phyloP scores from a whole-genome alignment of 192 early-diverging fungal genomes.

The Ramicandelaber brevisporus region DNA sequence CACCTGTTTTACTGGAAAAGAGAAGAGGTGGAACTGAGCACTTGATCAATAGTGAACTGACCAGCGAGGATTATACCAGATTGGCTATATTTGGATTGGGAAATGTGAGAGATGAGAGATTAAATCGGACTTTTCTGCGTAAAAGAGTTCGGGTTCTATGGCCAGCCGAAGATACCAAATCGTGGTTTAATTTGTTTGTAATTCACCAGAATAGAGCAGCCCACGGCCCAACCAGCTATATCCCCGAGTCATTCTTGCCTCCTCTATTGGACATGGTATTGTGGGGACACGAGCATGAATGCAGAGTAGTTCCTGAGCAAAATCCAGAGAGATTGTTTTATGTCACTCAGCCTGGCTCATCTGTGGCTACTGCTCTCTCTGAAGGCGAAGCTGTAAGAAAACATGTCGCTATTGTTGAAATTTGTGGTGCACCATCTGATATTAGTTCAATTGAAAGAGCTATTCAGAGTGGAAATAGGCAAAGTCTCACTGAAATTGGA shows the following conservation, averaged over 20 bases:
- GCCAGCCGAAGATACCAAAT: conserved; percentile 31
- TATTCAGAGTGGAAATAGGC: conserved; percentile 24
- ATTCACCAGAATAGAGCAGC: conserved; percentile 77
- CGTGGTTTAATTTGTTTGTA: conserved; percentile 79
- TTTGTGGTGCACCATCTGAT: not conserved
- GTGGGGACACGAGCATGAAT: conserved; percentile 98
- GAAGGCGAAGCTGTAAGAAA: conserved; percentile 60
- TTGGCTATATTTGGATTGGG: conserved; percentile 78
- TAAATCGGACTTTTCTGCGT: conserved; percentile 48
- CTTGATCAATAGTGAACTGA: too few relatives aligned
- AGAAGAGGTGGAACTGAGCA: too few relatives aligned
- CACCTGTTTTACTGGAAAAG: conserved; percentile 63
- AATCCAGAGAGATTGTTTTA: conserved; percentile 37
- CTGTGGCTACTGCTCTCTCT: conserved; percentile 66
- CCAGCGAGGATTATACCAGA: conserved; percentile 34
- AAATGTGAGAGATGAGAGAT: conserved; percentile 73
- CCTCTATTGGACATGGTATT: conserved; percentile 59
- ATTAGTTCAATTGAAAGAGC: conserved; percentile 1
- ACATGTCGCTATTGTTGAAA: conserved; percentile 15
- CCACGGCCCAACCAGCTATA: conserved; percentile 60
- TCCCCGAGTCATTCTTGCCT: conserved; percentile 67
- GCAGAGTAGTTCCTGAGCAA: conserved; percentile 45
- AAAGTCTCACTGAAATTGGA: too few relatives aligned
- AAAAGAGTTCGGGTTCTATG: conserved; percentile 46
- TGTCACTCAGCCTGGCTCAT: conserved; percentile 79